A percentile compares a stretch with the other conserved stretches of the same genome.
Conservation (phyloP, 305 asterid species). For the Nicotiana rustica region DNA sequence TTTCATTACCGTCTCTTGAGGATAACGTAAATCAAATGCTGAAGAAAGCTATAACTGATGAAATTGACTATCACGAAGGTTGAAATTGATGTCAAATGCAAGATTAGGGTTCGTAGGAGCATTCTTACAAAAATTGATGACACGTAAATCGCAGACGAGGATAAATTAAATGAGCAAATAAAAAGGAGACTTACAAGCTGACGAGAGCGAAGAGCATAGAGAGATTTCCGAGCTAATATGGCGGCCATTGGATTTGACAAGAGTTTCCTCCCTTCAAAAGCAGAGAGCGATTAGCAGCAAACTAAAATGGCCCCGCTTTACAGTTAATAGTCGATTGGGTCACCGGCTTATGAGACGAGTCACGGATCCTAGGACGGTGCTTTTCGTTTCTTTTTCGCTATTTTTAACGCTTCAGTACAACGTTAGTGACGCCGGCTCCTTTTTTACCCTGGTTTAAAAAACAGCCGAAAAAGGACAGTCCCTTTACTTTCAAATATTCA, state of each 20-base stretch:
- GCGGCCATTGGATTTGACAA: slow-evolving; percentile 55
- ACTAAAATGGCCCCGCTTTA: neutral
- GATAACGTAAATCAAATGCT: neutral
- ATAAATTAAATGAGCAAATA: neutral
- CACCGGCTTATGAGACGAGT: neutral
- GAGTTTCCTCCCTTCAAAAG: too few species aligned
- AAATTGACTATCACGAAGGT: neutral
- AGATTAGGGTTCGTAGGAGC: neutral
- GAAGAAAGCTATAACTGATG: neutral
- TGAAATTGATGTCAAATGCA: neutral
- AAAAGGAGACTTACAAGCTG: slow-evolving; percentile 57
- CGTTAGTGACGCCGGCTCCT: too few species aligned
- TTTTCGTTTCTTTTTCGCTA: too few species aligned
- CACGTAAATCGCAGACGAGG: neutral
- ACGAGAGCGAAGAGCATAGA: slow-evolving; percentile 71
- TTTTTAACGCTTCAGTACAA: too few species aligned
- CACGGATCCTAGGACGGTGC: neutral
- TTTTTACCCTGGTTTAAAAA: too few species aligned
- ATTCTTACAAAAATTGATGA: slow-evolving; percentile 2
- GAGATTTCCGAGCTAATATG: slow-evolving; percentile 72
- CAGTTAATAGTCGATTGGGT: neutral
- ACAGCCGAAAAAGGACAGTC: too few species aligned
- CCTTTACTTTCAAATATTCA: too few species aligned
- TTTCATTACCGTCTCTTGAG: neutral
- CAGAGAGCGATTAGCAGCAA: neutral